Evolutionary conservation across 2,329 filamentous ascomycete genomes (phyloP).

Genomic region (Aspergillus candidus): DNA sequence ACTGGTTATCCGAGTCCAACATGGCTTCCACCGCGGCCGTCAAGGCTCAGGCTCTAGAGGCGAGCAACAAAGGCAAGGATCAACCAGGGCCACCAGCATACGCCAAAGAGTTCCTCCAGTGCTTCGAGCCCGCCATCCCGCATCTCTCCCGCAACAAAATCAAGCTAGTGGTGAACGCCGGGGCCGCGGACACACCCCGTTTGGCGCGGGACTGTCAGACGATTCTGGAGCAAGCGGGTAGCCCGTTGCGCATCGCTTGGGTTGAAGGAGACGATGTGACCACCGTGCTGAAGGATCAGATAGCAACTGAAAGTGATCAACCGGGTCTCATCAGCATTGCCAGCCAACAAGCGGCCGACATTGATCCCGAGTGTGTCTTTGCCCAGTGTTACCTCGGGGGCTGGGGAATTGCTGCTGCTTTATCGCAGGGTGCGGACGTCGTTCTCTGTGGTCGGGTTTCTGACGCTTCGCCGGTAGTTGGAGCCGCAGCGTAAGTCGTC

Average conservation of each 20-base stretch:
- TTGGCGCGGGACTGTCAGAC: conserved; percentile 15
- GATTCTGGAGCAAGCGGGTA: conserved; percentile 24
- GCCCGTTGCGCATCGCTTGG: conserved; percentile 31
- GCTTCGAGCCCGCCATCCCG: conserved; percentile 34
- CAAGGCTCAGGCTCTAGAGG: conserved; percentile 10
- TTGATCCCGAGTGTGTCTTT: no score
- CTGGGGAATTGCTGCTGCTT: conserved; percentile 21
- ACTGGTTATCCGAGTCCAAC: conserved; percentile 23
- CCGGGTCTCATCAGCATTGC: no score
- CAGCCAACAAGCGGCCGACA: no score
- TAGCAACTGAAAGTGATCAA: no score
- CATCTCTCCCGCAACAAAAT: conserved; percentile 32
- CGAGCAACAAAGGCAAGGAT: no score
- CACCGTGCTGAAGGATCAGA: no score
- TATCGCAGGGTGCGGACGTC: conserved; percentile 24
- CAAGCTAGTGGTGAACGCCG: conserved; percentile 39
- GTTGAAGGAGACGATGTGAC: conserved; percentile 37
- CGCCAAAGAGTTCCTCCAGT: conserved; percentile 30
- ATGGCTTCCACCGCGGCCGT: conserved; percentile 19
- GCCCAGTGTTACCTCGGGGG: conserved; percentile 5
- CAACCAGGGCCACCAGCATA: conserved; percentile 13
- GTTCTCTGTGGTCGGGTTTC: conserved; percentile 28
- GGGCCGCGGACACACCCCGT: conserved; percentile 32
- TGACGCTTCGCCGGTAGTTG: conserved; percentile 21
- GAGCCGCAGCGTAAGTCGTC: conserved; percentile 10